Conservation (phyloP, 352 stramenopile genomes). For the Blastocystis sp. region DNA sequence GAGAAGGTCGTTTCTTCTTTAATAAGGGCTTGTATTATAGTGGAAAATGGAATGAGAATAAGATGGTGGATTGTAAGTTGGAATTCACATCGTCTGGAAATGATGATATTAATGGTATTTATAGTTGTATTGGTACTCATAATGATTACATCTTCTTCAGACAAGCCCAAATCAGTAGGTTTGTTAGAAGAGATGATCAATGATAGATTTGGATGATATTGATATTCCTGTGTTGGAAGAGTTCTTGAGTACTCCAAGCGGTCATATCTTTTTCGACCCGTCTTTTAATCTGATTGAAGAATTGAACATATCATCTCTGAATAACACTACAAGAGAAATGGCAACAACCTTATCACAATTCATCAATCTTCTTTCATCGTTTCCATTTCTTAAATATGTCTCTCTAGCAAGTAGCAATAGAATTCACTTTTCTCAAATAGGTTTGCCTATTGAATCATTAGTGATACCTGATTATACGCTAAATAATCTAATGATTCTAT, state of each 20-base stretch:
- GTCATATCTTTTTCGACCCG: background rate
- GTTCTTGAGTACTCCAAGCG: background rate
- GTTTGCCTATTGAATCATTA: conserved; percentile 16
- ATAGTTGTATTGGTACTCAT: background rate
- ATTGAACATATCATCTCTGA: conserved; percentile 19
- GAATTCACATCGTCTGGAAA: background rate
- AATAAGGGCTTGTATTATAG: conserved; percentile 32
- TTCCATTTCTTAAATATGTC: conserved; percentile 19
- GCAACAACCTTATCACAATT: background rate
- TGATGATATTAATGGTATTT: background rate
- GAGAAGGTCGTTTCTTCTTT: conserved; percentile 41
- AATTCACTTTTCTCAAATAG: background rate
- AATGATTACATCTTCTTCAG: conserved; percentile 58
- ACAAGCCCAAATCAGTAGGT: conserved; percentile 5
- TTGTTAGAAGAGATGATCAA: background rate
- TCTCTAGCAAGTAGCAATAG: background rate
- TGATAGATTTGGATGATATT: conserved; percentile 5
- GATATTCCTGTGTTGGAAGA: background rate
- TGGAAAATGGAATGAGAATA: conserved; percentile 58
- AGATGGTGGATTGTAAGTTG: conserved; percentile 46
- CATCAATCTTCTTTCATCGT: background rate
- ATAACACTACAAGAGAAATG: background rate
- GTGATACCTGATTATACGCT: background rate
- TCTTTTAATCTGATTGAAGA: conserved; percentile 41
- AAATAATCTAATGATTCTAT: conserved; percentile 30